Evolutionary conservation across 371 early-diverging fungal genomes (phyloP).

Genomic region (Blyttiomyces sp.): DNA sequence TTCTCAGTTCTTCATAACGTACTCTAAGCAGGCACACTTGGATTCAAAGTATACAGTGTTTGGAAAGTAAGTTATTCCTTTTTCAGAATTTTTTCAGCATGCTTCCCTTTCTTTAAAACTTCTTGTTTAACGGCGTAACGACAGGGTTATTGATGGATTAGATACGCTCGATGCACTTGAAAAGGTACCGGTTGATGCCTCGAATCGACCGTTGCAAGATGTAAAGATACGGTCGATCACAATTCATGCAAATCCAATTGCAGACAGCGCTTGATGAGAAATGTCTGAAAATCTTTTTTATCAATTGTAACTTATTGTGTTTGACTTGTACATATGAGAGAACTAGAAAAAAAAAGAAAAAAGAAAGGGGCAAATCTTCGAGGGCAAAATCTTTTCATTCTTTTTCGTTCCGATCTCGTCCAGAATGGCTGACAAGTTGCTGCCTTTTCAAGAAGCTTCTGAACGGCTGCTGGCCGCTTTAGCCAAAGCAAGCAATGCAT

Average conservation of each 20-base stretch:
- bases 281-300: too few relatives aligned
- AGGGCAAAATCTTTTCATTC: too few relatives aligned
- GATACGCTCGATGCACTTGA: slow-evolving; percentile 87
- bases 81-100: slow-evolving; percentile 11
- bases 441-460: too few relatives aligned
- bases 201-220: slow-evolving; percentile 78
- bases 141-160: slow-evolving; percentile 81
- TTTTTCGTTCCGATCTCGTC: too few relatives aligned
- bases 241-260: slow-evolving; percentile 95
- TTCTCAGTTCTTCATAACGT: slow-evolving; percentile 93
- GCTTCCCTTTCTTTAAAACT: not conserved
- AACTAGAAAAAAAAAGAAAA: too few relatives aligned
- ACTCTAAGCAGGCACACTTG: slow-evolving; percentile 76
- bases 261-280: too few relatives aligned
- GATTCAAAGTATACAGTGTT: slow-evolving; percentile 92
- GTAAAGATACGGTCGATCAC: slow-evolving; percentile 75
- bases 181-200: slow-evolving; percentile 79
- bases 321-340: too few relatives aligned
- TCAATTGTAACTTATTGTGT: too few relatives aligned
- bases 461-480: not conserved
- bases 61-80: slow-evolving; percentile 67
- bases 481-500: not conserved
- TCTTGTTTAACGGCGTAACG: not conserved
- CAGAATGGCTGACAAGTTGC: too few relatives aligned
- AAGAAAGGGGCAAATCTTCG: too few relatives aligned